phyloP scores from a whole-genome alignment of 169 alveolate species.

The Plasmodium knowlesi region DNA sequence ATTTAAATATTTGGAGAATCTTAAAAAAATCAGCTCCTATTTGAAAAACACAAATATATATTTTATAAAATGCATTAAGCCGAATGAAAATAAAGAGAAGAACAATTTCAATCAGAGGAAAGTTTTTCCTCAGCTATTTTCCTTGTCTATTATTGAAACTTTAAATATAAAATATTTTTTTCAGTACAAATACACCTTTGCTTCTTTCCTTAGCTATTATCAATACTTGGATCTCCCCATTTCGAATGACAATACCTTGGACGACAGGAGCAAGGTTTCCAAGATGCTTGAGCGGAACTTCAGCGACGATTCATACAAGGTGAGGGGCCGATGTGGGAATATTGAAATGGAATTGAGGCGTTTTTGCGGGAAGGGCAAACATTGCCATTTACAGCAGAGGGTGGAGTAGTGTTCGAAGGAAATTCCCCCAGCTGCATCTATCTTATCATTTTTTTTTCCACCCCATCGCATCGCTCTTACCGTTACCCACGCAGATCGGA shows the following conservation, averaged over 20 bases:
- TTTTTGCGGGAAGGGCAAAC: background rate
- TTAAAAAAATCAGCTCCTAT: constrained; percentile 42
- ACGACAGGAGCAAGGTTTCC: constrained; percentile 42
- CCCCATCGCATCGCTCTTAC: background rate
- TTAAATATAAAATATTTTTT: constrained; percentile 48
- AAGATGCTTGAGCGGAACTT: constrained; percentile 12
- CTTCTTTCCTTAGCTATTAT: constrained; percentile 41
- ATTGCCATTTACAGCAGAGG: background rate
- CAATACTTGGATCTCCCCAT: constrained; percentile 27
- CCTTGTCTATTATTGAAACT: constrained; percentile 73
- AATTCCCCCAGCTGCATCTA: background rate
- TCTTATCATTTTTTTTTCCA: background rate
- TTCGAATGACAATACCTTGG: constrained; percentile 16
- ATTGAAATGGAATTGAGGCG: background rate
- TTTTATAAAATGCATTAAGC: constrained; percentile 73
- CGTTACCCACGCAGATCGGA: constrained; percentile 30
- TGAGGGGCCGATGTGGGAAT: background rate
- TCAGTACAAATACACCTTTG: constrained; percentile 60
- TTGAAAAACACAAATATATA: constrained; percentile 54
- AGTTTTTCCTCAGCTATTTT: constrained; percentile 59
- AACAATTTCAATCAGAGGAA: constrained; percentile 39
- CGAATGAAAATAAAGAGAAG: constrained; percentile 67
- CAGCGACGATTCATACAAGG: constrained; percentile 40
- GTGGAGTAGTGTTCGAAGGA: background rate
- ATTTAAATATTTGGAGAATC: constrained; percentile 62